Base-by-base conservation (phyloP, 208 protist genomes). In the Wallacemonas sp. region DNA sequence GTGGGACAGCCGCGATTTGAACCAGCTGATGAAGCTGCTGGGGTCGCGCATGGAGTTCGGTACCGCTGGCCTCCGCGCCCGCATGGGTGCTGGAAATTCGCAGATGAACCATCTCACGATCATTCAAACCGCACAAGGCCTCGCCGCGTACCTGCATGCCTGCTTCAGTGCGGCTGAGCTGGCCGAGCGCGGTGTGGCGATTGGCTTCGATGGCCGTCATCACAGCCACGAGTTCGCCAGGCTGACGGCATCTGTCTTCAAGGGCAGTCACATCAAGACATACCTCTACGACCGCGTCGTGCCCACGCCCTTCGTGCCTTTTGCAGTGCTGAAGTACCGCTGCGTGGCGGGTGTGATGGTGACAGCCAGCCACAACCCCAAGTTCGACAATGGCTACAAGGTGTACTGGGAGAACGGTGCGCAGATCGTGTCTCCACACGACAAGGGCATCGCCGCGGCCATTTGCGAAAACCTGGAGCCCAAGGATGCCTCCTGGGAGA, bases 311-410 rank as follows among this genome's bases (percentile, higher is more conserved):
- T 94, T 96, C 68, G 96, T 98, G 32, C 81, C 93, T 13, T 96
- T 88, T 48, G 75, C 78, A 22, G 74, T 97, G 13, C 69, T 59
- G 12, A 59, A 81, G 29, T 73, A 78, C 46, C 63, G 68, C 54
- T 84, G 77, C 24, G 50, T 88, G 3, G 93, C 83, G 17, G 98
- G 98, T 27, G 81, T 99, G 26, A 98, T 99, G 97, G 89, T 99
- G 32, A 99, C 98, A n/a, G 98, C 98, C 22, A 98, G 93, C 50
- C 98, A 99, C 83, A 99, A 99, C 82, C 97, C 98, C 15, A 99
- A 99, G 78, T 71, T 96, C 29, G 97, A 99, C 87, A 99, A 99
- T 79, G 98, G 98, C 24, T 99, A 99, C 79, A 99, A 99, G 78
- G 94, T 99, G 12, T 99, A 99, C 78, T 99, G 97, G 94, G 55